Conservation (phyloP, 495 filamentous ascomycete species). For the Penicillium cosmopolitanum region DNA sequence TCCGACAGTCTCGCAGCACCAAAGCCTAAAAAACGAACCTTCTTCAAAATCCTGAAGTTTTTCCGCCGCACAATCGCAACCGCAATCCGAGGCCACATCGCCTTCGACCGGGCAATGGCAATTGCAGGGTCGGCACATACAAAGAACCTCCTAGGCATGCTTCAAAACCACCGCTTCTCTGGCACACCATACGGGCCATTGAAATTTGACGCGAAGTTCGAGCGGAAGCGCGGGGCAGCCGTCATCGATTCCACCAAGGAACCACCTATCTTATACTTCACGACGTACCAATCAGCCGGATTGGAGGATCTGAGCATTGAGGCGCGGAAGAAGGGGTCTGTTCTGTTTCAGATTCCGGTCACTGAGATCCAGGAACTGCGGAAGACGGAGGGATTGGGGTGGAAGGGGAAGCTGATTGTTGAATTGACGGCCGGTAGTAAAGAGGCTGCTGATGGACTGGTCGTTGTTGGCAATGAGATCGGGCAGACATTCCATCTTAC, state of each 20-base stretch:
- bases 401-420: constrained; percentile 87
- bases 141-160: constrained; percentile 70
- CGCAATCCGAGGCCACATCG: constrained; percentile 68
- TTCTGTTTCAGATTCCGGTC: constrained; percentile 54
- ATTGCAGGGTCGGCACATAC: constrained; percentile 67
- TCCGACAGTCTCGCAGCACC: constrained; percentile 2
- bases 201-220: constrained; percentile 72
- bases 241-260: constrained; percentile 65
- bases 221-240: constrained; percentile 72
- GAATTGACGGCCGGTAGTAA: constrained; percentile 73
- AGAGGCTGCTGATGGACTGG: constrained; percentile 77
- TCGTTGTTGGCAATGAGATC: constrained; percentile 58
- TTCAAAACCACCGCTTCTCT: constrained; percentile 52
- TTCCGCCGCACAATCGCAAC: constrained; percentile 72
- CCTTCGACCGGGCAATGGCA: constrained; percentile 69
- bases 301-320: constrained; percentile 40
- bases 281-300: constrained; percentile 48
- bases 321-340: constrained; percentile 44
- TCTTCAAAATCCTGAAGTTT: constrained; percentile 62
- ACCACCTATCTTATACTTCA: constrained; percentile 46
- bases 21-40: constrained; percentile 47
- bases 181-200: constrained; percentile 63
- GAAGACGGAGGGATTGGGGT: constrained; percentile 84
- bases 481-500: constrained; percentile 65
- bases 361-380: constrained; percentile 69